Base-by-base conservation (phyloP, 768 basidiomycete genomes). In the Hysterangium stoloniferum region DNA sequence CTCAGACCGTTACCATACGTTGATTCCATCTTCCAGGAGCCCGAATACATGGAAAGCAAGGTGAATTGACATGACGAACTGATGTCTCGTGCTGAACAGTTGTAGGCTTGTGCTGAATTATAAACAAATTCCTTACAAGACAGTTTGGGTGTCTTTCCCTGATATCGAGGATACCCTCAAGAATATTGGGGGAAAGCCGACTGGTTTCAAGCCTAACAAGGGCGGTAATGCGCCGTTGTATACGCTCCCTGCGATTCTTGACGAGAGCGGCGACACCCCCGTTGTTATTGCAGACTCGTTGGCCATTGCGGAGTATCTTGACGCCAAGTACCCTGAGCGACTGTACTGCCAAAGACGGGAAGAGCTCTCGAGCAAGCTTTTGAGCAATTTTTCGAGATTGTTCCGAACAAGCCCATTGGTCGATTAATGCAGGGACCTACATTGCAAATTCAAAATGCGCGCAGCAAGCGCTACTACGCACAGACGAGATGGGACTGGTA, bases 1-100 rank as follows among this genome's bases (percentile, higher is more conserved):
- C 28, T 5, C 12, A 33, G 34, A 35, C 12, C 19, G 34, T 28
- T 25, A 12, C 29, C 22, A 6, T 29, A 25, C 33, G 25, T n/a
- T 20, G 47, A 27, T 24, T n/a, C 9, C 20, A 19, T 36, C 5
- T 36, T 7, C 17, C n/a, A 40, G 47, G 37, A 48, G 80, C 45
- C 85, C 85, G 24, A 84, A 83, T 55, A 68, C 82, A 25, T 86
- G 84, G 84, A 72, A 82, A 37, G 75, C 87, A 55, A 69, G 85
- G 83, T 80, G 46, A 28, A 68, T 48, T 13, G 12, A 6, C 11
- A 20, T 24, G 7, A 6, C 42, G 6, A 12, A 25, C 38, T 48
- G 11, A 7, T 33, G 11, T n/a, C 52, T 15, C 37, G 48, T 19
- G 37, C 35, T n/a, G 19, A 13, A n/a, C 25, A 47, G 28, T 31